Evolutionary conservation across 2,329 filamentous ascomycete genomes (phyloP), one percentile per base, ranked within the genome.

Genomic region (Huntiella bhutanensis): DNA sequence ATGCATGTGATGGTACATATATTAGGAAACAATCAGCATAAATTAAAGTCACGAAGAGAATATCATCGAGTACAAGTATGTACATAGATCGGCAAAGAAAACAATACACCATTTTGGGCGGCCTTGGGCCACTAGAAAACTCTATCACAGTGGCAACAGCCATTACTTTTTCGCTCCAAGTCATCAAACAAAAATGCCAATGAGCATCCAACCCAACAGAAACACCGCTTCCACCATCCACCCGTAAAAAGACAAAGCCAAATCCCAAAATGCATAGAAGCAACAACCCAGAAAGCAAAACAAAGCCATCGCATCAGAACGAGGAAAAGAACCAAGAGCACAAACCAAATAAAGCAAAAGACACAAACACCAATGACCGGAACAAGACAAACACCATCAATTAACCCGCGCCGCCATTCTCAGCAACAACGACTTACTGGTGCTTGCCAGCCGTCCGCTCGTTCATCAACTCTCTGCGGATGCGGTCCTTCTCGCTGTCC

Each of bases 401-500:
- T 28, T 28, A 28, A 28, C 22, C 22, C 22, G 22, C 22, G 22
- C 22, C 22, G 22, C 22, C 6, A 28, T 28, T 28, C 35, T 38
- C 11, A 38, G 35, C 35, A 38, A 10, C 22, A 28, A 28, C 22
- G 22, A 16, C 48, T 41, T 51, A 52, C n/a, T 60, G 54, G 55
- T 73, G 69, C 46, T 69, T 60, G 51, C 70, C 70, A 46, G 60
- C 58, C 1, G 74, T 80, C 55, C 79, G 66, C 61, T 77, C 64
- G 53, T 68, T 70, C 76, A 82, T 82, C 55, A 77, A 55, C 54
- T 73, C 73, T 63, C 75, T 71, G 55, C 80, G 69, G 57, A 73
- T 65, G 62, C 74, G 73, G 55, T 83, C 79, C 63, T 79, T 82
- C 53, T 63, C 73, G 66, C 77, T 71, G 61, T 93, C 85, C 63